Evolutionary conservation across 164 flowering plant genomes (phyloP), one percentile per base, ranked within the genome.

Genomic region (Sextonia rubra): DNA sequence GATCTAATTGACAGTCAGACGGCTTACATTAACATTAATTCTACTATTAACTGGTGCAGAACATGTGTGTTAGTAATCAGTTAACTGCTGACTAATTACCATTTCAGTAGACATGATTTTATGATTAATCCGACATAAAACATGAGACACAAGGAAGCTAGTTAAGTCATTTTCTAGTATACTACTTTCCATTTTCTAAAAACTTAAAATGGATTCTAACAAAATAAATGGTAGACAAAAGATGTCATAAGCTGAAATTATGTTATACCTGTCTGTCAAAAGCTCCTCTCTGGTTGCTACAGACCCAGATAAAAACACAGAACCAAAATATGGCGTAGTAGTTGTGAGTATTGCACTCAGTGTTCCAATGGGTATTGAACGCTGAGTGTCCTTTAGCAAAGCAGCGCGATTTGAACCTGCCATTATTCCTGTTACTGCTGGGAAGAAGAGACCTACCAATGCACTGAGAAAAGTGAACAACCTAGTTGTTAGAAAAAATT

Each of bases 321-420:
- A 83, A 68, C 93, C 60, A 49, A 95, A 27, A 81, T 95, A 95
- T 30, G 93, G 62, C 30, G 66, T 81, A 74, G 97, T 69, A 20
- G 99, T 95, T 48, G 92, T 73, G 56, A 95, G 89, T 69, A 92
- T 91, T 55, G 99, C 97, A 72, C 97, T 89, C 74, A 95, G 71
- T 66, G 99, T 95, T 73, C 99, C 99, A 77, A 90, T 63, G 12
- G 99, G 99, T 75, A 95, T 95, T 64, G 99, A 93, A 20, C 91
- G 91, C 79, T 95, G 98, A 64, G 99, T 95, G 72, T 95, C 99
- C 76, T 84, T 93, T 47, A 95, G 79, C 22, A 91, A 88, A 25
- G 99, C 94, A 62, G 99, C 93, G 62, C 99, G 94, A 85, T 95
- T 95, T 66, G 99, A 95, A 76, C 99, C 99, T 56, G 99, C 99